Evolutionary conservation across 2,329 filamentous ascomycete species (phyloP), one percentile per base, ranked within the genome.

Genomic region (Arthrobotrys megalospora): DNA sequence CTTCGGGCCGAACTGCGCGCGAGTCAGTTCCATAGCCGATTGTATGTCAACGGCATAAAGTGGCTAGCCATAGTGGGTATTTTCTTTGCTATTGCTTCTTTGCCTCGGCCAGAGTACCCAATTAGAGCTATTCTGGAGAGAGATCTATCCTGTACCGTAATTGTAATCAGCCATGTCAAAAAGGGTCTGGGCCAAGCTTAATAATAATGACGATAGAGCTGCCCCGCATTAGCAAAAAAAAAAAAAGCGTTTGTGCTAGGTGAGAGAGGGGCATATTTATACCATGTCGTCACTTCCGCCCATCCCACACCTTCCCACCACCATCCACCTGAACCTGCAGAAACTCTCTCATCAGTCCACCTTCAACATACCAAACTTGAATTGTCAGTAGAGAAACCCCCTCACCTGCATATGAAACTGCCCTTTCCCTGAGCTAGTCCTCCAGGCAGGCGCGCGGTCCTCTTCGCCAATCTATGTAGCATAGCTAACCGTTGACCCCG

Each of bases 111-210:
- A 50, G 45, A 21, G 50, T 72, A 32, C 38, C 68, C 68, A 72
- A 72, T 72, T 65, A 48, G 58, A 63, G 43, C 19, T 16, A 10
- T 47, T 43, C 21, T 28, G 32, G 24, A 11, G 60, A 28, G 16
- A 58, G 47, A 62, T 47, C 24, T 66, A 8, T 65, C 19, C 45
- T 48, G 58, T 69, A 41, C 38, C 53, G 32, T 53, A 43, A 55
- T 55, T 62, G 47, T 55, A 45, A 55, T 45, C 53, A 53, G 21
- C n/a, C 32, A 55, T 60, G 45, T 32, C 41, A 43, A 48, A 69
- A 63, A 50, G 47, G 75, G 75, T 72, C 75, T 78, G 45, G 75
- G 60, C 75, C 65, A 78, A 72, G 75, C 75, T 78, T 76, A 76
- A 76, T 78, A 78, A 72, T 78, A 66, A 67, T 66, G 36, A 52